Evolutionary conservation across 2,329 filamentous ascomycete species (phyloP).

Genomic region (Fusarium papillatum): DNA sequence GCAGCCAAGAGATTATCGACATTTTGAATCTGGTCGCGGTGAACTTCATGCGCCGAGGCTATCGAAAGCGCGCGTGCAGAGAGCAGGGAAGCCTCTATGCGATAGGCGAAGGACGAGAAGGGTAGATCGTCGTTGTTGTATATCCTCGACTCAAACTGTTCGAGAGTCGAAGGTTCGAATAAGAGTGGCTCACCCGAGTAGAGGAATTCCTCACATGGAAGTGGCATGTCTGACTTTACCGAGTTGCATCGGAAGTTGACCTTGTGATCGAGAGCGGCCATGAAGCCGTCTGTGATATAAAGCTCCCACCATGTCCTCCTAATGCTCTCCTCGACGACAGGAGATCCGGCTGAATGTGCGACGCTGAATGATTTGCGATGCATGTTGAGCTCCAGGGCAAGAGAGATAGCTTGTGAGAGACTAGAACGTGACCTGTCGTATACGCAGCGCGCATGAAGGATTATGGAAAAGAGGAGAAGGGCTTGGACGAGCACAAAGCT

Average conservation of each 20-base stretch:
- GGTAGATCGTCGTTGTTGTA: neutral
- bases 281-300: neutral
- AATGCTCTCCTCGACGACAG: neutral
- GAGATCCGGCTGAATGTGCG: neutral
- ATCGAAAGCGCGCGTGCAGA: neutral
- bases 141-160: neutral
- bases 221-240: neutral
- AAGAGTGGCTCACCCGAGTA: neutral
- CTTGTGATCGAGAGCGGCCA: neutral
- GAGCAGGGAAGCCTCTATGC: neutral
- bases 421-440: neutral
- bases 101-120: neutral
- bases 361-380: neutral
- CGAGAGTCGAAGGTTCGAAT: neutral
- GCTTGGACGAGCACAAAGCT: neutral
- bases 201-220: neutral
- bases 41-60: neutral
- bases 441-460: neutral
- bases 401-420: neutral
- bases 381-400: neutral
- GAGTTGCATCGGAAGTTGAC: neutral
- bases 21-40: constrained; percentile 4
- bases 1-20: constrained; percentile 6
- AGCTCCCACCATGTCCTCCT: constrained; percentile 7
- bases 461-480: constrained; percentile 4